A percentile compares a stretch with the other conserved stretches of the same genome.
phyloP scores from a whole-genome alignment of 371 early-diverging fungal species.

The Gilbertella persicaria region DNA sequence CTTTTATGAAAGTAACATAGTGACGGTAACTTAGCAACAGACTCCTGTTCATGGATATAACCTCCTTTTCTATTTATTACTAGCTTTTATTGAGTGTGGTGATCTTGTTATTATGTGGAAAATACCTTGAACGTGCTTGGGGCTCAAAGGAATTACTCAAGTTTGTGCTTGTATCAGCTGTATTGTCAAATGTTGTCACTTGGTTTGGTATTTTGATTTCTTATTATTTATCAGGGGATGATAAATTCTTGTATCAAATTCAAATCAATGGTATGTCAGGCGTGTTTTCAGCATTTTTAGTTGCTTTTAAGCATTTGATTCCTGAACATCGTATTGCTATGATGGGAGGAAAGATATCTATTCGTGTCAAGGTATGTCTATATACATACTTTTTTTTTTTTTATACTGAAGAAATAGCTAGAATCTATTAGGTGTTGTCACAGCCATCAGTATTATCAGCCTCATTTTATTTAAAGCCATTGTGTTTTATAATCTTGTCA shows the following conservation, averaged over 20 bases:
- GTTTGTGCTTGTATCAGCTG: conserved; percentile 56
- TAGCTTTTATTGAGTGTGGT: conserved; percentile 54
- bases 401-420: no score
- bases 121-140: conserved; percentile 80
- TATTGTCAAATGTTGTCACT: conserved; percentile 58
- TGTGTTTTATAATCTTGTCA: conserved; percentile 52
- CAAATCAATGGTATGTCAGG: conserved; percentile 72
- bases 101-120: conserved; percentile 60
- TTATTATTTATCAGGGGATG: conserved; percentile 61
- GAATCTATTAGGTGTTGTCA: conserved; percentile 47
- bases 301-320: conserved; percentile 78
- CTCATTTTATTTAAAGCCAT: conserved; percentile 41
- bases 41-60: conserved; percentile 1
- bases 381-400: not conserved
- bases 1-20: conserved; percentile 44
- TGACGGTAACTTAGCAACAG: conserved; percentile 34
- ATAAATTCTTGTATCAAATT: conserved; percentile 54
- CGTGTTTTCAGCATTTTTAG: conserved; percentile 67
- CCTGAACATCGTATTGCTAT: conserved; percentile 62
- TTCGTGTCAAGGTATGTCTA: conserved; percentile 79
- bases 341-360: conserved; percentile 55
- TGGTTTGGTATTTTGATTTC: conserved; percentile 58
- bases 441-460: conserved; percentile 33
- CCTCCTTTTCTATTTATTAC: conserved; percentile 7
- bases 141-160: conserved; percentile 72